Evolutionary conservation across 495 filamentous ascomycete genomes (phyloP), one percentile per base, ranked within the genome.

Genomic region (Aspergillus cavernicola): DNA sequence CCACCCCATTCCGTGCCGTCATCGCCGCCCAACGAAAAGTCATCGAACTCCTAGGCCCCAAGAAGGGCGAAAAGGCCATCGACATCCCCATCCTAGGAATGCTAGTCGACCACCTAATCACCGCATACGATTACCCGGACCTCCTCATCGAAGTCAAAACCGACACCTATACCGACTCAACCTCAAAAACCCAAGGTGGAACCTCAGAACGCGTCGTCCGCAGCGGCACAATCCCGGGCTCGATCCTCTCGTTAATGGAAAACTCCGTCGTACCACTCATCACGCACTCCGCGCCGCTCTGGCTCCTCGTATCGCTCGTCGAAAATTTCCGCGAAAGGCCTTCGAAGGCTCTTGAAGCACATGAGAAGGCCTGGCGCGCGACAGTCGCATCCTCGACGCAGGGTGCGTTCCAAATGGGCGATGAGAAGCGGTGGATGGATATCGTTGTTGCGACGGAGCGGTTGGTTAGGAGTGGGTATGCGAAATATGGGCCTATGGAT

Each of bases 331-430:
- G 81, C 13, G 65, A 80, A 7, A 83, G 82, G 23, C 90, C 85
- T 3, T 68, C 68, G 0, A 82, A 83, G 20, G 87, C 92, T 3
- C 71, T 98, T 1, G 87, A 87, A 20, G 88, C 87, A 0, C 81
- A 92, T 2, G 93, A 97, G 74, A 90, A 88, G 64, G 89, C 88
- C 2, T 97, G 91, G 90, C 80, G 93, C 0, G 83, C 73, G n/a
- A 66, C 70, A 3, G 60, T 86, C 2, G 76, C 80, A 1, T 65
- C 81, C 28, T 80, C 77, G 38, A 73, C 66, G 8, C 73, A 74
- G 56, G 72, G 69, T 22, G 70, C 71, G 24, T 73, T 72, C 63
- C 73, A 76, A 60, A 75, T 77, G 71, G 72, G 68, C 16, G 72
- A 77, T 44, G 70, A 76, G 62, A 69, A 70, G 61, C 66, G 59